These are phyloP conservation scores for Aspergillus cejpii DNA, from an alignment of 2,329 filamentous ascomycete genomes.

Conservation along the genomic window DNA sequence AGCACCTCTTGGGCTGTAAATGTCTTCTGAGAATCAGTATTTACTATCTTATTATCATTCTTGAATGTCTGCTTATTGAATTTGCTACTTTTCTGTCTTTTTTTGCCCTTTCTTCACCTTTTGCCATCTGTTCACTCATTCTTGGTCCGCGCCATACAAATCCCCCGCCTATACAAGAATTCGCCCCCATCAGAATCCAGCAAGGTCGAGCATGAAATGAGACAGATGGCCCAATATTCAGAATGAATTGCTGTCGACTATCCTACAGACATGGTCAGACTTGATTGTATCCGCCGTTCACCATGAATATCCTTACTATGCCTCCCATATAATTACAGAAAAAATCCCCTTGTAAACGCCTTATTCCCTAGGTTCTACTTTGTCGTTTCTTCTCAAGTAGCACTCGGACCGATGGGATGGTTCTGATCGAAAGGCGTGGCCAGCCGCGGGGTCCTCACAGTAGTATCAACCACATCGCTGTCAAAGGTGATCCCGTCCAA, in stretches of 20 bases:
- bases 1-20: too few species aligned
- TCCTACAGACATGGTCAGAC: neutral
- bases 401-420: constrained; percentile 2
- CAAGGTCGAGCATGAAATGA: neutral
- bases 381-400: neutral
- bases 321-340: neutral
- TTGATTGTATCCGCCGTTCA: too few species aligned
- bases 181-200: too few species aligned
- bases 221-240: too few species aligned
- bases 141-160: neutral
- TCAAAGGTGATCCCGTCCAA: constrained; percentile 62
- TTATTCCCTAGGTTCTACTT: neutral
- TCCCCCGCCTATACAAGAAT: neutral
- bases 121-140: neutral
- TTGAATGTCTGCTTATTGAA: too few species aligned
- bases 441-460: constrained; percentile 52
- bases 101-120: too few species aligned
- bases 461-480: constrained; percentile 58
- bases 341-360: too few species aligned
- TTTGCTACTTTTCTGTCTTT: too few species aligned
- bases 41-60: too few species aligned
- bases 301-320: too few species aligned
- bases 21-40: too few species aligned
- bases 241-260: too few species aligned
- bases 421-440: constrained; percentile 29